Evolutionary conservation across 371 early-diverging fungal species (phyloP).

Genomic region (Mucor sp.): DNA sequence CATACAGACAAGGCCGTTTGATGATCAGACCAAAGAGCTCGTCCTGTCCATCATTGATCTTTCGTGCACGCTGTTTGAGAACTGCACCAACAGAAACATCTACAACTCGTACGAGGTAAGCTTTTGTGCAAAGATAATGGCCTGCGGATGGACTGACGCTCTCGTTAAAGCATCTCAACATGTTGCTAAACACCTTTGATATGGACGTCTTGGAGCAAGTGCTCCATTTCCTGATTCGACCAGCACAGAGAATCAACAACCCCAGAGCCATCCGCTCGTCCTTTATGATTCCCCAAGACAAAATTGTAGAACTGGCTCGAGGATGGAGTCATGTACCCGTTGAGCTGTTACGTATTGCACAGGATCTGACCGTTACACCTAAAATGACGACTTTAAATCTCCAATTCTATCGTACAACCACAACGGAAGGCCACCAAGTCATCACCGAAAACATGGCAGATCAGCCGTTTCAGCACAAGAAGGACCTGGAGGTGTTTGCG

Average conservation of each 20-base stretch:
- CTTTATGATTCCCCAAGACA: constrained; percentile 66
- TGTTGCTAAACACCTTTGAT: constrained; percentile 70
- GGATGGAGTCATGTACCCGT: constrained; percentile 58
- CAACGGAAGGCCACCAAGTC: constrained; percentile 25
- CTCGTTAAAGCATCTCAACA: constrained; percentile 3
- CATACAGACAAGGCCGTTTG: constrained; percentile 64
- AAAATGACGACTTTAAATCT: constrained; percentile 54
- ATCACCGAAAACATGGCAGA: constrained; percentile 13
- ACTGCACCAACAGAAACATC: constrained; percentile 92
- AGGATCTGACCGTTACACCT: constrained; percentile 48
- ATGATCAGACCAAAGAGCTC: constrained; percentile 51
- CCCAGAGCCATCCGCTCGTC: constrained; percentile 70
- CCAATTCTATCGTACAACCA: constrained; percentile 64
- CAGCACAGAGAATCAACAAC: constrained; percentile 80
- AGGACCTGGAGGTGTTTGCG: constrained; percentile 48
- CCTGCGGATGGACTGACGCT: not conserved
- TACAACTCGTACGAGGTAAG: constrained; percentile 91
- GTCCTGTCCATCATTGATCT: constrained; percentile 76
- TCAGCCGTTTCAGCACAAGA: constrained; percentile 16
- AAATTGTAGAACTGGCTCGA: constrained; percentile 62
- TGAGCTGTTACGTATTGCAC: constrained; percentile 48
- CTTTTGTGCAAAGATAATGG: too few relatives aligned
- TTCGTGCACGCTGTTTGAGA: constrained; percentile 84
- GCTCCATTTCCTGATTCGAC: constrained; percentile 74
- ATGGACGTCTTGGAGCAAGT: constrained; percentile 73